A percentile compares a stretch with the other conserved stretches of the same genome.
These are phyloP conservation scores for Xylaria hypoxylon DNA, from an alignment of 2,329 filamentous ascomycete genomes.

Conservation along the genomic window DNA sequence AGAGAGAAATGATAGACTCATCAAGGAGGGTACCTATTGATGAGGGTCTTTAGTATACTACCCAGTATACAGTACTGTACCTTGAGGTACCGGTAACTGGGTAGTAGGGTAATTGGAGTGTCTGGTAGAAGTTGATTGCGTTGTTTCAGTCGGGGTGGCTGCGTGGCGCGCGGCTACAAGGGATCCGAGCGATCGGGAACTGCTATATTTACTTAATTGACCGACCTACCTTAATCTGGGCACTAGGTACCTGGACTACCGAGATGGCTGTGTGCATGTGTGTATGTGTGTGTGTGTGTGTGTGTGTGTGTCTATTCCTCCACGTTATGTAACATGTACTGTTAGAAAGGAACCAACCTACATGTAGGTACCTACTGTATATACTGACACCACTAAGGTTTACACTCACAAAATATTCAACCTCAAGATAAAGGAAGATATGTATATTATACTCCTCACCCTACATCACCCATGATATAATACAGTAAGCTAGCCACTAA, in stretches of 20 bases:
- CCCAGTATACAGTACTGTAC: not conserved
- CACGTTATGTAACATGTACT: not conserved
- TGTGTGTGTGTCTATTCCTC: not conserved
- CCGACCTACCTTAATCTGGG: conserved; percentile 4
- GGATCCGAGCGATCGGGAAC: conserved; percentile 32
- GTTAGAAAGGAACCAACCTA: not conserved
- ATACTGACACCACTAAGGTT: too few species aligned
- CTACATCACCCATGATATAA: conserved; percentile 1
- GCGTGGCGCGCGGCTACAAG: conserved; percentile 29
- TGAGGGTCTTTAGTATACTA: too few species aligned
- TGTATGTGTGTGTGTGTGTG: too few species aligned
- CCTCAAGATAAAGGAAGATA: not conserved
- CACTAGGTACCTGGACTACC: conserved; percentile 2
- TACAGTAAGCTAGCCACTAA: conserved; percentile 34
- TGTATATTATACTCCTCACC: conserved; percentile 1
- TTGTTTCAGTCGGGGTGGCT: conserved; percentile 13
- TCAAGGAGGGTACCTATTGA: not conserved
- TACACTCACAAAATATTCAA: not conserved
- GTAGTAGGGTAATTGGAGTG: too few species aligned
- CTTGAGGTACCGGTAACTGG: not conserved
- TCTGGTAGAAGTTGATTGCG: not conserved
- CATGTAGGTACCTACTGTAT: not conserved
- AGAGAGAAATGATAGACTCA: not conserved
- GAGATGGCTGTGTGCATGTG: too few species aligned
- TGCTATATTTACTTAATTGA: conserved; percentile 23